Evolutionary conservation across 106 monocot genomes (phyloP), one percentile per base, ranked within the genome.

Genomic region (Xerophyta viscosa): DNA sequence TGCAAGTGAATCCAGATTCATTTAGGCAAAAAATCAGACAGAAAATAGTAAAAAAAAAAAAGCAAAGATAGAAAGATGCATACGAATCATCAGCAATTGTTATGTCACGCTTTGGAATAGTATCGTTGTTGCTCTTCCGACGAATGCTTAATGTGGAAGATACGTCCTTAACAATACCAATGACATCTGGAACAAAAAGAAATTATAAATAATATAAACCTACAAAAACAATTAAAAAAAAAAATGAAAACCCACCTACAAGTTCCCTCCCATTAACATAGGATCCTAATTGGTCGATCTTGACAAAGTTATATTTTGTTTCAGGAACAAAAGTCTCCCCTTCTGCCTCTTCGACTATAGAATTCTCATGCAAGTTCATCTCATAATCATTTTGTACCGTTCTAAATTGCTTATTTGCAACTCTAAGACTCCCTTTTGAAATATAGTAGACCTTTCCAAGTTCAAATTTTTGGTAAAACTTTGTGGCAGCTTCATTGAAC

Each of bases 301-400:
- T 89, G 33, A 86, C 82, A 64, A 89, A 96, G 47, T 86, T 76
- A 26, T 57, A 89, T 45, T 89, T 89, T 1, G 71, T 73, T 48
- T 81, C 81, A 18, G 96, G 88, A 47, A 89, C 64, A 42, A 86
- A 89, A 42, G 70, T 39, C 30, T 72, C 77, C 48, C 82, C 86
- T 55, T 55, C 62, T 8, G 77, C 79, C 63, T 86, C 90, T 62
- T 98, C 98, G 75, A 90, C 80, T 52, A 86, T 65, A 21, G 98
- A 79, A 46, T 80, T 86, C 55, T 98, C 98, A 80, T 90, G 86
- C 24, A 98, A 47, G 7, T 61, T 86, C 98, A 98, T 86, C 67
- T 90, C 98, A 60, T 98, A 98, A 55, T 98, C 98, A 77, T 98
- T 98, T 55, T 68, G 63, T 27, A 98, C 98, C 10, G 90, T 98